Evolutionary conservation across 805 yeast species (phyloP).

Genomic region (Hanseniaspora clermontiae): DNA sequence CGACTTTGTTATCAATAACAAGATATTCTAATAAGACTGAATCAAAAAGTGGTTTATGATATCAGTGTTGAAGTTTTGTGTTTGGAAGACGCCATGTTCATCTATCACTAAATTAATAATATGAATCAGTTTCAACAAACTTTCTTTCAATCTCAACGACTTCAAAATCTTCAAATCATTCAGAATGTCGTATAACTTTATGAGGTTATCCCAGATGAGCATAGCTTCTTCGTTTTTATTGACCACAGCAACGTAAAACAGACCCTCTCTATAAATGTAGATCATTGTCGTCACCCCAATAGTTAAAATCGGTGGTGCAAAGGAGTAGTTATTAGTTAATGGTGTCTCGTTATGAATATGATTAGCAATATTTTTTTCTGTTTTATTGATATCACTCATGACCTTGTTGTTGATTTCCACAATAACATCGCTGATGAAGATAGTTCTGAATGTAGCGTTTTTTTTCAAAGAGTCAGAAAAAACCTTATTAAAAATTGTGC

Average conservation of each 20-base stretch:
- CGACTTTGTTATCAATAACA: too few relatives aligned
- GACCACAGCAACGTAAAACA: constrained; percentile 83
- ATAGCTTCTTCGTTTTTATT: constrained; percentile 81
- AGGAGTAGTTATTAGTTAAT: not conserved
- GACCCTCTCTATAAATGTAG: constrained; percentile 46
- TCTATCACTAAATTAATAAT: constrained; percentile 55
- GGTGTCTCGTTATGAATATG: not conserved
- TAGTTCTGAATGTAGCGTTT: constrained; percentile 2
- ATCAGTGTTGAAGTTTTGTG: constrained; percentile 18
- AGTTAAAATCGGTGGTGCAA: constrained; percentile 48
- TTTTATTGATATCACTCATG: not conserved
- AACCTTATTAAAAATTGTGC: constrained; percentile 2
- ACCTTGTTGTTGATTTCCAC: constrained; percentile 9
- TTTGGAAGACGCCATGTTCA: constrained; percentile 22
- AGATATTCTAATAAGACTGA: not conserved
- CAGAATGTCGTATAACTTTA: constrained; percentile 45
- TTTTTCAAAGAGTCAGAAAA: constrained; percentile 4
- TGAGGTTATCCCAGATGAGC: constrained; percentile 63
- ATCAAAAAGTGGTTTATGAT: not conserved
- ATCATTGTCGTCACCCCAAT: constrained; percentile 86
- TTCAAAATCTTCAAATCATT: constrained; percentile 28
- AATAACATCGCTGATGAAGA: constrained; percentile 6
- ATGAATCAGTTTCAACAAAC: constrained; percentile 62
- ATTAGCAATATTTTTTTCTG: not conserved
- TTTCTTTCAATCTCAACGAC: constrained; percentile 45